Conservation (phyloP, 352 stramenopile species). For the Phytopythium ostracodes region DNA sequence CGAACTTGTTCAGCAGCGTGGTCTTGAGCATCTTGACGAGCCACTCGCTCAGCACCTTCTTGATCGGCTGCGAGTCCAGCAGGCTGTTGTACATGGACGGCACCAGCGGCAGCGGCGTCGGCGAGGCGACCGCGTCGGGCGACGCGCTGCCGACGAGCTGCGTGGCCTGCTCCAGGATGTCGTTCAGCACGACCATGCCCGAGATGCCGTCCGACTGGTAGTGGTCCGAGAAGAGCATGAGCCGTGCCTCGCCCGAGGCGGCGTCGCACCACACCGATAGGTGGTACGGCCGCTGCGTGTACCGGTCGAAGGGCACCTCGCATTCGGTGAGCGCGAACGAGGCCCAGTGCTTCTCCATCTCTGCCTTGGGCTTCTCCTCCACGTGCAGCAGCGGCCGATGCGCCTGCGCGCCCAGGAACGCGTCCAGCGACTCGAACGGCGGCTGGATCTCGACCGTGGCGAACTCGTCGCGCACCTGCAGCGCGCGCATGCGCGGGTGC, state of each 20-base stretch:
- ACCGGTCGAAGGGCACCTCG: conserved; percentile 34
- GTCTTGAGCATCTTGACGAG: conserved; percentile 16
- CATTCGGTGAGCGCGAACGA: conserved; percentile 16
- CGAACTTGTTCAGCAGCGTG: conserved; percentile 1
- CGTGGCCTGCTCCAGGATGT: conserved; percentile 19
- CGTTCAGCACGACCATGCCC: conserved; percentile 28
- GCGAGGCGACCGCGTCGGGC: neutral
- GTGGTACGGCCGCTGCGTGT: conserved; percentile 44
- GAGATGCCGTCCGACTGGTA: conserved; percentile 46
- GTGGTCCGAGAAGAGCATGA: conserved; percentile 44
- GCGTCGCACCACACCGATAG: conserved; percentile 31
- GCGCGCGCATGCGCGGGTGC: conserved; percentile 43
- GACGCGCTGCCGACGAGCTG: neutral
- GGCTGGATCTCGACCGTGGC: conserved; percentile 37
- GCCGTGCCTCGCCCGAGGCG: conserved; percentile 11
- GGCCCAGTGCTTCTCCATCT: neutral
- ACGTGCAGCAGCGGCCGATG: conserved; percentile 32
- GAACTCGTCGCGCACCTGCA: conserved; percentile 31
- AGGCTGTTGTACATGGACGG: conserved; percentile 26
- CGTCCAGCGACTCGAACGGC: conserved; percentile 21
- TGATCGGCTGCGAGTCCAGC: conserved; percentile 16
- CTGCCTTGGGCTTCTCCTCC: conserved; percentile 16
- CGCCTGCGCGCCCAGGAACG: neutral
- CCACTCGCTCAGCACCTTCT: conserved; percentile 16
- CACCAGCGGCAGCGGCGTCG: conserved; percentile 4